Evolutionary conservation across 2,329 filamentous ascomycete species (phyloP), one percentile per base, ranked within the genome.

Genomic region (Trichoderma hamatum): DNA sequence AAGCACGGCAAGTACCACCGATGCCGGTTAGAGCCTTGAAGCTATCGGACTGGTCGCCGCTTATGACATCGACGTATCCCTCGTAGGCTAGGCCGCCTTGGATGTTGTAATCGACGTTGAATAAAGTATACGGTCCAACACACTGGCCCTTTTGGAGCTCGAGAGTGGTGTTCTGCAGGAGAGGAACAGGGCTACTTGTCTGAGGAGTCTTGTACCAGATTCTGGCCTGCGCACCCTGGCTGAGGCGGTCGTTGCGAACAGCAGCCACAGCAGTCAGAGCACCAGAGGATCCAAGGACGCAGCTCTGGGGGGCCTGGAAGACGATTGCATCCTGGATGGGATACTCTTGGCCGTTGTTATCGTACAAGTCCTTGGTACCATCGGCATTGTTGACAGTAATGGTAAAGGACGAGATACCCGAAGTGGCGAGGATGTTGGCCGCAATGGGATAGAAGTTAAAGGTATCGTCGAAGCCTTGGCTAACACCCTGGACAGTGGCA

Each of bases 361-460:
- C 83, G 71, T 83, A 84, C 0, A 75, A 74, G 68, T 82, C 76
- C 26, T 77, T 82, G 19, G 80, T 79, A 7, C 86, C 86, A 70
- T 83, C 81, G 3, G 78, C 80, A 65, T 82, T 78, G 67, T 82
- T 84, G 64, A 89, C 74, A 2, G 85, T 78, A 74, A 89, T 75
- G 71, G 82, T 82, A 80, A 91, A 86, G 72, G 89, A 84, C 51
- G 90, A 84, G 78, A 92, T 86, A 71, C 90, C 83, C 68, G 85
- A 80, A 69, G 86, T 78, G 72, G 87, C 81, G 71, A 86, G 76
- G 73, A 94, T 84, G 68, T 85, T 78, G 32, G 75, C 72, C n/a
- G 78, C 72, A 46, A 85, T 77, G n/a, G 82, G 83, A 72, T 81
- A 85, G 77, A 87, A 87, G 65, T 81, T 80, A 74, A 90, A 90